phyloP scores from a whole-genome alignment of 202 grass and related monocot species.

The Schoenoplectus tabernaemontani region DNA sequence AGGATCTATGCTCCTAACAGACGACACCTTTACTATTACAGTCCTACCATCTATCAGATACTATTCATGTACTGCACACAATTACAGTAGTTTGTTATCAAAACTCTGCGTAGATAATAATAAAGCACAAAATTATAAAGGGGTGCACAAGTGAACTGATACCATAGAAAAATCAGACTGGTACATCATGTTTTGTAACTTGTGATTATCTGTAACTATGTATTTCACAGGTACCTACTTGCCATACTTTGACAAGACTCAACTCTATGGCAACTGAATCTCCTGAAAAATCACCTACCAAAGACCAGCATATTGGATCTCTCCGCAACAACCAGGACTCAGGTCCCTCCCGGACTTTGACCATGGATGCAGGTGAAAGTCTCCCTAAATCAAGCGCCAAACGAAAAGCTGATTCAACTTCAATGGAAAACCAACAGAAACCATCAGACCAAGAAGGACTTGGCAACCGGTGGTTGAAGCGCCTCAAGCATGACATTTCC shows the following conservation, averaged over 20 bases:
- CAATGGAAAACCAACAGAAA: conserved; percentile 1
- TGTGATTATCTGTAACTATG: not conserved
- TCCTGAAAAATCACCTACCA: not conserved
- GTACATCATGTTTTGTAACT: not conserved
- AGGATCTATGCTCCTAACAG: not conserved
- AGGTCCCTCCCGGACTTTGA: not conserved
- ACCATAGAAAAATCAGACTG: not conserved
- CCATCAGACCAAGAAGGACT: not conserved
- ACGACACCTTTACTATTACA: not conserved
- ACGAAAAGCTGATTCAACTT: conserved; percentile 6
- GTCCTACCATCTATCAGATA: not conserved
- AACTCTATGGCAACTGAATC: conserved; percentile 5
- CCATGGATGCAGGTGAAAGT: conserved; percentile 2
- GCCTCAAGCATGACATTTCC: conserved; percentile 20
- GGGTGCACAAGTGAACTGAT: not conserved
- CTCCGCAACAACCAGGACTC: not conserved
- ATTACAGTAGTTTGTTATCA: not conserved
- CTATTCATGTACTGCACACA: not conserved
- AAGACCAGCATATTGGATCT: not conserved
- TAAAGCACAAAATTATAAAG: not conserved
- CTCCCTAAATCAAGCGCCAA: not conserved
- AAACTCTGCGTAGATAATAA: not conserved
- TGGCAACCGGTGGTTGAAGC: conserved; percentile 30
- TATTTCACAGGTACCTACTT: not conserved
- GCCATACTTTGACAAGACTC: not conserved